Evolutionary conservation across 2,329 filamentous ascomycete species (phyloP).

Genomic region (Pyricularia sp.): DNA sequence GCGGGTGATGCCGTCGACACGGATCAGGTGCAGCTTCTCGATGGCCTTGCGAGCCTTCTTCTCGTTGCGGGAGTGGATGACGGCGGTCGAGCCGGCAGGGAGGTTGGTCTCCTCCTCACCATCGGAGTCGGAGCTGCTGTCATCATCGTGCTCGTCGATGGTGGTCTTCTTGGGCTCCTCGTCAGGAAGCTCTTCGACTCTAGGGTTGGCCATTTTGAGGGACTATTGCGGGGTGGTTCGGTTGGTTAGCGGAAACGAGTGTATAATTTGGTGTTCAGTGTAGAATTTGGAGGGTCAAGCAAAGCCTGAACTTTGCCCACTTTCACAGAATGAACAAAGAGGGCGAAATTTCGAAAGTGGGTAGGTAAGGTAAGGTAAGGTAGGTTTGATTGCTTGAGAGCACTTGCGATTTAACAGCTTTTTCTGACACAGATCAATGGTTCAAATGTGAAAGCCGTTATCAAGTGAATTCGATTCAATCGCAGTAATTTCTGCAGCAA

Average conservation of each 20-base stretch:
- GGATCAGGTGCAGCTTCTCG: conserved; percentile 93
- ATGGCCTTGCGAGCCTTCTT: conserved; percentile 99
- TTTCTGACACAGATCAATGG: background rate
- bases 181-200: conserved; percentile 94
- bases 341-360: background rate
- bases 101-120: conserved; percentile 53
- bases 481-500: background rate
- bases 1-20: conserved; percentile 92
- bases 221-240: conserved; percentile 32
- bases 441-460: background rate
- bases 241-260: conserved; percentile 1
- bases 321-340: background rate
- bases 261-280: background rate
- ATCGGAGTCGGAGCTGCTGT: conserved; percentile 62
- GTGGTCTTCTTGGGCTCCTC: conserved; percentile 74
- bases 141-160: conserved; percentile 60
- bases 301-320: background rate
- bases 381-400: background rate
- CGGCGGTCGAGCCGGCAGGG: conserved; percentile 74
- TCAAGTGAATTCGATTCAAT: background rate
- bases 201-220: conserved; percentile 83
- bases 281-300: background rate
- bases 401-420: background rate
- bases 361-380: background rate
- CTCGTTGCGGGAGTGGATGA: conserved; percentile 98